A percentile compares a stretch with the other conserved stretches of the same genome.
These are phyloP conservation scores for Quercus berberidifolia DNA, from an alignment of 306 rosid genomes.

Conservation along the genomic window DNA sequence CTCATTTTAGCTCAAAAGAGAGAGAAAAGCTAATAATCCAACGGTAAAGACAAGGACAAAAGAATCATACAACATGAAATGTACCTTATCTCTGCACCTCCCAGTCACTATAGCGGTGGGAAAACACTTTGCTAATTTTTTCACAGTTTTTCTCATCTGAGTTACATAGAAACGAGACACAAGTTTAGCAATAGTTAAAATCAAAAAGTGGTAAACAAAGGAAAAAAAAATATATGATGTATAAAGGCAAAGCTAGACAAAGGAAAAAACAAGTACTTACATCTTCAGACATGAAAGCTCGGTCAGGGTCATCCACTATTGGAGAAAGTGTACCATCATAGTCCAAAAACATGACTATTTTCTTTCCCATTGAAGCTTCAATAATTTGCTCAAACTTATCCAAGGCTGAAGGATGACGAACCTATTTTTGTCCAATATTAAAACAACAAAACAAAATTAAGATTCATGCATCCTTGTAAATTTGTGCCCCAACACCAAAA, in stretches of 20 bases:
- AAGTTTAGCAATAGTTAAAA: background rate
- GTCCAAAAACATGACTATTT: slow-evolving; percentile 82
- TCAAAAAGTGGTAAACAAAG: background rate
- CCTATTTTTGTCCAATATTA: slow-evolving; percentile 31
- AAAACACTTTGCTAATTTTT: slow-evolving; percentile 66
- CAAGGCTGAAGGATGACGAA: slow-evolving; percentile 78
- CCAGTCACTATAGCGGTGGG: slow-evolving; percentile 95
- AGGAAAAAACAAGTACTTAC: slow-evolving; percentile 32
- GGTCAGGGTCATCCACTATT: slow-evolving; percentile 82
- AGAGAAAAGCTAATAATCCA: background rate
- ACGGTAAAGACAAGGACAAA: background rate
- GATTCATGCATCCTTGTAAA: background rate
- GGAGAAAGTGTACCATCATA: slow-evolving; percentile 95
- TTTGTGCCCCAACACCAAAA: background rate
- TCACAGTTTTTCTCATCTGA: slow-evolving; percentile 91
- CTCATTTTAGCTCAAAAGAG: background rate
- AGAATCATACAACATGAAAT: slow-evolving; percentile 5
- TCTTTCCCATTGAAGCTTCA: slow-evolving; percentile 75
- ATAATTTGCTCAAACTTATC: slow-evolving; percentile 74
- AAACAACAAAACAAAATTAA: background rate
- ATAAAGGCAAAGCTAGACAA: background rate
- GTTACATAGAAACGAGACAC: background rate
- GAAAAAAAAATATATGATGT: background rate
- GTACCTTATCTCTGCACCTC: slow-evolving; percentile 87
- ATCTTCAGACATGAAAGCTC: slow-evolving; percentile 76